Evolutionary conservation across 78 protist genomes (phyloP), one percentile per base, ranked within the genome.

Genomic region (Cyanophora paradoxa): DNA sequence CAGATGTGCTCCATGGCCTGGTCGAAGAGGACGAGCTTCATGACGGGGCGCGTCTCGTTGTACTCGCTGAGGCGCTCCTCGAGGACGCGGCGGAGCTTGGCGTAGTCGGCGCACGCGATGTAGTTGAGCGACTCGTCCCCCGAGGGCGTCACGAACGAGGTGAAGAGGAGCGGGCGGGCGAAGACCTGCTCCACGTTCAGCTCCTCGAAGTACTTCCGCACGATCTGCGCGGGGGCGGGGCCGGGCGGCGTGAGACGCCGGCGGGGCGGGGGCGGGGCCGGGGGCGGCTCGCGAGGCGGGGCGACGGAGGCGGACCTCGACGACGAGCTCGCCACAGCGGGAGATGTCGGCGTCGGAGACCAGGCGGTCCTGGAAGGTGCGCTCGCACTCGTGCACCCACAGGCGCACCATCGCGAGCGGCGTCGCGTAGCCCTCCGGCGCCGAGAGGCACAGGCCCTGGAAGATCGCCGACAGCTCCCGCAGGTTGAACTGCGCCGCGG

Each of bases 401-500:
- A 87, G 76, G n/a, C 86, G 61, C 7, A 76, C 34, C 28, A 88
- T 1, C n/a, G 2, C 46, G 22, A 31, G 17, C 16, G 86, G 81
- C 19, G 0, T 46, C 31, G 24, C 20, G 72, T 66, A 24, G 52
- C 19, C 19, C 58, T 72, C 48, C 22, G 64, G 52, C 48, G 0
- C 1, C 44, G 57, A 2, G n/a, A 0, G 20, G 67, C 22, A 26
- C 31, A 92, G 28, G 28, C 90, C 93, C 30, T 76, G 84, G 76
- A 77, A 46, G 36, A 88, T 37, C 56, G 54, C 68, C 3, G 77
- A 63, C 24, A 92, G 31, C 24, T 88, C 93, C 24, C 93, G 82
- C 68, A 92, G 39, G 70, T 89, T 89, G 82, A 85, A 92, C 70
- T 81, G n/a, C n/a, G n/a, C n/a, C n/a, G n/a, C n/a, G n/a, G 42